These are phyloP conservation scores for Perilla frutescens DNA, from an alignment of 257 asterid species.

Conservation along the genomic window DNA sequence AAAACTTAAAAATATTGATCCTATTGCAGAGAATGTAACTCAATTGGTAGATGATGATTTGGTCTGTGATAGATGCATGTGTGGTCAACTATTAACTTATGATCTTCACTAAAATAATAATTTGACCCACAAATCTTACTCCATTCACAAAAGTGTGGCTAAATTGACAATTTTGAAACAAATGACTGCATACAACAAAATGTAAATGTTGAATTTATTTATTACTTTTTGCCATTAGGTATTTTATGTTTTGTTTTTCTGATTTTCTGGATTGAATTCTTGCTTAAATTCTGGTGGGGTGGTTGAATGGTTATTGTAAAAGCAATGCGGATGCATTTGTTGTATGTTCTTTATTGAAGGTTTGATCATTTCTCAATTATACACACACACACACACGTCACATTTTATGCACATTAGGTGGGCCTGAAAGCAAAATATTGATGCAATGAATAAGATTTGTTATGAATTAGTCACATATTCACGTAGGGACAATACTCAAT, in stretches of 20 bases:
- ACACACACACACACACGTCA: background rate
- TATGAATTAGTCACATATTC: background rate
- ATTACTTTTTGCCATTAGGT: background rate
- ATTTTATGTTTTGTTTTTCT: background rate
- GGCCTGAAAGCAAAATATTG: background rate
- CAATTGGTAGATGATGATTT: too few relatives aligned
- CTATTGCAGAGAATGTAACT: too few relatives aligned
- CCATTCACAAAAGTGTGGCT: too few relatives aligned
- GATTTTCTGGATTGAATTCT: conserved; percentile 21
- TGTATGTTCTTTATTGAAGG: background rate
- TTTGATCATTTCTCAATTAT: conserved; percentile 5
- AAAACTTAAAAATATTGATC: too few relatives aligned
- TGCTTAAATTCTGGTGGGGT: conserved; percentile 17
- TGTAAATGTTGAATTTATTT: too few relatives aligned
- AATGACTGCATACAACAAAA: too few relatives aligned
- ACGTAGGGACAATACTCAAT: background rate
- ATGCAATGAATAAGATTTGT: background rate
- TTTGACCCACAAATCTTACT: too few relatives aligned
- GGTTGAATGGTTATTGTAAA: conserved; percentile 10
- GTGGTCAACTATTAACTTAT: too few relatives aligned
- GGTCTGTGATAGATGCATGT: too few relatives aligned
- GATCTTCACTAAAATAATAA: too few relatives aligned
- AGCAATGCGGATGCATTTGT: conserved; percentile 17
- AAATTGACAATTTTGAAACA: too few relatives aligned
- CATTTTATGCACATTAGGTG: background rate